A percentile compares a stretch with the other conserved stretches of the same genome.
These are phyloP conservation scores for Paramecium caudatum DNA, from an alignment of 73 alveolate species.

Conservation along the genomic window DNA sequence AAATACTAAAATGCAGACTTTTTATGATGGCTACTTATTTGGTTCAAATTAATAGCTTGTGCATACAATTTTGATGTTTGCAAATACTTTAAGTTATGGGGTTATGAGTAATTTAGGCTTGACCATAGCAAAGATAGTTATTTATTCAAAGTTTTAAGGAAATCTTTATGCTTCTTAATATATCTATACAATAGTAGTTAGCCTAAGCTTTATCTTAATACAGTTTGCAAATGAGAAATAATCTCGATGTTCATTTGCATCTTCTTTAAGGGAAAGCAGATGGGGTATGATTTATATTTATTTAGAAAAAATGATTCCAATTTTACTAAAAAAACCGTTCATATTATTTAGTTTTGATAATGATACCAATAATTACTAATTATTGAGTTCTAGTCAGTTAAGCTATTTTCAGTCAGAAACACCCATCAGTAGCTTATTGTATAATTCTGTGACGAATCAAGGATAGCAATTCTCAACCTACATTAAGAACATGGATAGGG, in stretches of 20 bases:
- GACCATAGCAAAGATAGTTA: neutral
- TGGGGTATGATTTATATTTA: neutral
- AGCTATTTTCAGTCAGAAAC: neutral
- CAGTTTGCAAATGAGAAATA: neutral
- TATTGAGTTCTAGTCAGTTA: neutral
- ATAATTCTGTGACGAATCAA: neutral
- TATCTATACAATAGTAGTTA: neutral
- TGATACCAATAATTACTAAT: neutral
- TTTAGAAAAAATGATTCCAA: neutral
- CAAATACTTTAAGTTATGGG: neutral
- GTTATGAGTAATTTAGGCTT: neutral
- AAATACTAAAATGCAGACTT: no score
- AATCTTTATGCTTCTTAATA: neutral
- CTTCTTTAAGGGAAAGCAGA: neutral
- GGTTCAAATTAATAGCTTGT: conserved; percentile 19
- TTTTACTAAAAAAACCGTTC: neutral
- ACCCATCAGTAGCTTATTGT: conserved; percentile 16
- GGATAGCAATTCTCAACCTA: no score
- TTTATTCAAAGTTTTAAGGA: neutral
- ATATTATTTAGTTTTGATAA: neutral
- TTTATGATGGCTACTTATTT: conserved; percentile 27
- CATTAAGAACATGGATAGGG: neutral
- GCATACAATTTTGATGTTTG: conserved; percentile 35
- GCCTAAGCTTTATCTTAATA: neutral
- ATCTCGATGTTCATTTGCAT: neutral